These are phyloP conservation scores for Glonium stellatum DNA, from an alignment of 495 filamentous ascomycete species.

Conservation along the genomic window DNA sequence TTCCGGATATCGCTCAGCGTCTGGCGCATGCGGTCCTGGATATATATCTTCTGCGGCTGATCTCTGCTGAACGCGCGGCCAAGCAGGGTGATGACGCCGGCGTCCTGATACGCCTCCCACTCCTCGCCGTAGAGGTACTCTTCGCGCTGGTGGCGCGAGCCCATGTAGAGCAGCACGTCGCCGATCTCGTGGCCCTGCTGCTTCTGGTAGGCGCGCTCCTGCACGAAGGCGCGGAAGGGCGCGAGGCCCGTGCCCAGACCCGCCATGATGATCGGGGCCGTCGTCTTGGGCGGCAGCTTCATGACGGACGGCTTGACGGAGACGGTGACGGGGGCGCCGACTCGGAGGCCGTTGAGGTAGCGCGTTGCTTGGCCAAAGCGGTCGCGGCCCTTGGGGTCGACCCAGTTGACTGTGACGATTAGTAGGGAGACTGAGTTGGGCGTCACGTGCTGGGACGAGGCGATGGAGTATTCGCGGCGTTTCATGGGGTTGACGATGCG, in stretches of 20 bases:
- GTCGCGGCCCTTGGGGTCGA: constrained; percentile 77
- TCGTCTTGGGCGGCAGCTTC: constrained; percentile 83
- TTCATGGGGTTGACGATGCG: constrained; percentile 87
- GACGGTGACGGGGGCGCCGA: constrained; percentile 74
- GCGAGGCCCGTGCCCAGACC: constrained; percentile 97
- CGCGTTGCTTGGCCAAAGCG: constrained; percentile 89
- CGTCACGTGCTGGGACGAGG: constrained; percentile 86
- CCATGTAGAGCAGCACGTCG: constrained; percentile 90
- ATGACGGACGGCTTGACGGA: constrained; percentile 96
- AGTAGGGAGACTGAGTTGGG: constrained; percentile 83
- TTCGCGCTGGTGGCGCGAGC: constrained; percentile 91
- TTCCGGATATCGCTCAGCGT: constrained; percentile 76
- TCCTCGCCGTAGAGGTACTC: constrained; percentile 99
- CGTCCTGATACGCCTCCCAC: constrained; percentile 96
- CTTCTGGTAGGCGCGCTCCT: constrained; percentile 96
- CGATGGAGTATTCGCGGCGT: constrained; percentile 95
- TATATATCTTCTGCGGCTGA: constrained; percentile 97
- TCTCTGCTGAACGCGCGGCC: constrained; percentile 94
- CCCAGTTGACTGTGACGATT: constrained; percentile 97
- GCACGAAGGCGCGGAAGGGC: constrained; percentile 95
- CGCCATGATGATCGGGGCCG: constrained; percentile 94
- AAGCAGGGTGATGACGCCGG: constrained; percentile 88
- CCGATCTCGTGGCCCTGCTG: constrained; percentile 91
- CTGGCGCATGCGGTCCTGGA: constrained; percentile 96
- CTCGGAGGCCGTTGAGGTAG: constrained; percentile 67